These are phyloP conservation scores for Parmelia sp. DNA, from an alignment of 495 filamentous ascomycete genomes.

Conservation along the genomic window DNA sequence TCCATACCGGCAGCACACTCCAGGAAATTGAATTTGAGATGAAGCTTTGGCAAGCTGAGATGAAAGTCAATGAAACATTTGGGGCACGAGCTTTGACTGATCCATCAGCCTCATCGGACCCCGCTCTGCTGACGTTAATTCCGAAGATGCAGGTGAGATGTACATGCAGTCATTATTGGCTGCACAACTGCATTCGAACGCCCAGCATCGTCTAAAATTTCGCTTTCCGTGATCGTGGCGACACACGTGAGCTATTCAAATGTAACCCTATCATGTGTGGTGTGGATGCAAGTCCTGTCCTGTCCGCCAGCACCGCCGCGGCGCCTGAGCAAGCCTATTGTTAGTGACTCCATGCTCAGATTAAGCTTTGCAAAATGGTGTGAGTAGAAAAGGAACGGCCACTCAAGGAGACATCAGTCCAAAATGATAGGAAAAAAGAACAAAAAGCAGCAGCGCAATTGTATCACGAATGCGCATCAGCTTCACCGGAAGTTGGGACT, in stretches of 20 bases:
- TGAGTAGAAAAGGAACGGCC: too few species aligned
- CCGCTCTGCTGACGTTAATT: neutral
- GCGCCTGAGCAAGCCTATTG: neutral
- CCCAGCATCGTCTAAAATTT: neutral
- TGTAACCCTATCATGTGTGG: neutral
- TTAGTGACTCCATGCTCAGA: too few species aligned
- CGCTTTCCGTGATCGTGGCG: neutral
- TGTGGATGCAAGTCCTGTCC: neutral
- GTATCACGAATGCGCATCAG: too few species aligned
- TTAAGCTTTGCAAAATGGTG: neutral
- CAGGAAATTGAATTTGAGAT: neutral
- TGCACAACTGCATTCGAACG: neutral
- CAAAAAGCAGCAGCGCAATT: neutral
- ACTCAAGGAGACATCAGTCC: too few species aligned
- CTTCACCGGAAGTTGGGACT: too few species aligned
- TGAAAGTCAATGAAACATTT: neutral
- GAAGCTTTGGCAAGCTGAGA: neutral
- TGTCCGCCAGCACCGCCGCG: neutral
- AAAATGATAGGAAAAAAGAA: too few species aligned
- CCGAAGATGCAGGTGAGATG: neutral
- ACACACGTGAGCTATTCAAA: neutral
- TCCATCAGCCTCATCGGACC: constrained; percentile 11
- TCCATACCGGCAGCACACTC: constrained; percentile 2
- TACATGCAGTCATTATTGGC: neutral
- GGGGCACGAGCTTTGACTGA: neutral